Evolutionary conservation across 73 alveolate genomes (phyloP), one percentile per base, ranked within the genome.

Genomic region (Paramecium pentaurelia): DNA sequence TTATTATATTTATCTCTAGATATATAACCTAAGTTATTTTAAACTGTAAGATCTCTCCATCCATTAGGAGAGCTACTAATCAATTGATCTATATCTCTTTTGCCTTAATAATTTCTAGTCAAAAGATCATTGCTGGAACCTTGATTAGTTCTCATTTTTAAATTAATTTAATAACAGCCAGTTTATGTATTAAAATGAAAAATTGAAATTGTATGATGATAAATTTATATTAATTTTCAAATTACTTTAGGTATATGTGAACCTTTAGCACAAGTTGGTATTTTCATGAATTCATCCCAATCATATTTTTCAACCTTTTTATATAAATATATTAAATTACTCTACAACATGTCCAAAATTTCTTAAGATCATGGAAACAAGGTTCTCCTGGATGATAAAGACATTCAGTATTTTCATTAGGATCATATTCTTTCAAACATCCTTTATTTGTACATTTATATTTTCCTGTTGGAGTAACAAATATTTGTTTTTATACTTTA

Each of bases 281-380:
- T 90, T 93, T 98, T 96, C 98, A 95, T 95, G 93, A 98, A 98
- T 47, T 98, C 99, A 51, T 98, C 99, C 99, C 99, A 98, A 94
- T 98, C 99, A 95, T 97, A 98, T 58, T 97, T 95, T 90, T 92
- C 98, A 60, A 94, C 95, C 94, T 95, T 80, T 12, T 20, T 54
- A 54, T 47, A 47, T 9, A 37, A 28, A 12, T 37, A 22, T 3
- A 42, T 34, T 93, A 98, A 71, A 96, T 88, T 93, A 85, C 96
- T 71, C 96, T 94, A 86, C 99, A 98, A 95, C 99, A 98, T 18
- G 99, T 91, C 99, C 99, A 98, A 51, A 98, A 99, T 88, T 98
- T 98, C 93, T 98, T 98, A 32, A 96, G 71, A 92, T 98, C 99
- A 58, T 98, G 99, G 93, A 98, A 98, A 88, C 98, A 96, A 49